These are phyloP conservation scores for Emergomyces orientalis DNA, from an alignment of 2,329 filamentous ascomycete species.

Conservation along the genomic window DNA sequence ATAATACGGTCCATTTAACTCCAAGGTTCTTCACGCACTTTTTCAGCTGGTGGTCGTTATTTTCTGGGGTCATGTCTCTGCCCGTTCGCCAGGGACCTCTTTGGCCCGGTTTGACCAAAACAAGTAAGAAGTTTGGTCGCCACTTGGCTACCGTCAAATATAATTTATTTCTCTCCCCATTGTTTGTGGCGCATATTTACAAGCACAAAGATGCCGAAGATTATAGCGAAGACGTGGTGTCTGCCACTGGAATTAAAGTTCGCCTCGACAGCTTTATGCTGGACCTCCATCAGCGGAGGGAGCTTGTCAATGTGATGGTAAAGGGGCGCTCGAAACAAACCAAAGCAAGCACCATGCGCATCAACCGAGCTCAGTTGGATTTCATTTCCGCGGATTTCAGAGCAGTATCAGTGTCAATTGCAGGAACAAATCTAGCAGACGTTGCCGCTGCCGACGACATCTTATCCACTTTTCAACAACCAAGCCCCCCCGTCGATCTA, in stretches of 20 bases:
- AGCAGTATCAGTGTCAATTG: constrained; percentile 84
- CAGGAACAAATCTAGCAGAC: constrained; percentile 67
- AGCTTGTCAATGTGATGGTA: constrained; percentile 77
- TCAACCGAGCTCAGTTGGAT: constrained; percentile 89
- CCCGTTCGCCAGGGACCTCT: constrained; percentile 86
- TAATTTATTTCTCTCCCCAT: constrained; percentile 78
- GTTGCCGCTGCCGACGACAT: constrained; percentile 55
- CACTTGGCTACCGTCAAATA: constrained; percentile 99
- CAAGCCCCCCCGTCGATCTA: constrained; percentile 49
- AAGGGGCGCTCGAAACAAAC: constrained; percentile 66
- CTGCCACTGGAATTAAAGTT: constrained; percentile 92
- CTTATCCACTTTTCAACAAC: constrained; percentile 47
- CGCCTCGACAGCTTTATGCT: constrained; percentile 95
- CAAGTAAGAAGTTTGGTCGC: constrained; percentile 95
- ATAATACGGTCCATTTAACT: constrained; percentile 91
- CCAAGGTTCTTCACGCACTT: constrained; percentile 98
- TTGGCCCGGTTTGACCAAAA: constrained; percentile 89
- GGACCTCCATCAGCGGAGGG: constrained; percentile 85
- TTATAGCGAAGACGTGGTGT: constrained; percentile 65
- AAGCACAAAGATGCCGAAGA: constrained; percentile 96
- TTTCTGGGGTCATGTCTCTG: constrained; percentile 87
- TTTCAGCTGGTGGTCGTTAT: constrained; percentile 95
- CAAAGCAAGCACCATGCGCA: constrained; percentile 85
- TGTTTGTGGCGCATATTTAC: constrained; percentile 95
- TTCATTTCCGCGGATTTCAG: constrained; percentile 84